Evolutionary conservation across 2,329 filamentous ascomycete species (phyloP), one percentile per base, ranked within the genome.

Genomic region (Calycina marina): DNA sequence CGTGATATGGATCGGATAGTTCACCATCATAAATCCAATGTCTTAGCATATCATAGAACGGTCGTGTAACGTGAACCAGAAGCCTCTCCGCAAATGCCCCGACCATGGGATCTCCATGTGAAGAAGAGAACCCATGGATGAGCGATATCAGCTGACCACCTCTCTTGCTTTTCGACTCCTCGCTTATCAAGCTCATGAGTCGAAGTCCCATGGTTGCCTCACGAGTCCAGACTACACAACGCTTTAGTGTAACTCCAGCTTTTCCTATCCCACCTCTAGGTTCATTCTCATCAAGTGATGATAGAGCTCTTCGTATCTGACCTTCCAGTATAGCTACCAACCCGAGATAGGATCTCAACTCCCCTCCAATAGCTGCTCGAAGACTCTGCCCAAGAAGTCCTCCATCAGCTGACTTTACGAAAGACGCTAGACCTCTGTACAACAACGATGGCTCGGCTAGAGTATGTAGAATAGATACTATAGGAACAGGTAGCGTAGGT

Each of bases 11-110:
- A 55, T 98, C 90, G n/a, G 83, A 85, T 10, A 98, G 67, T 60
- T 98, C 92, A 39, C 90, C 90, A 49, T 98, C 88, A 51, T 98
- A 98, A 31, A 98, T 93, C 90, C 90, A 98, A 47, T 84, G 80
- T 34, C 85, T 75, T 33, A 98, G 64, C 62, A 98, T 94, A 48
- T 92, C 83, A 54, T 98, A 98, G 52, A 98, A 98, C 0, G 92
- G 92, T 11, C 81, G 69, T 2, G 90, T 94, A 33, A 98, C 81
- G 48, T 88, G 82, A 4, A 69, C 68, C 4, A 98, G 67, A 16
- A 98, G 65, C 14, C 88, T 74, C 55, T 96, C 88, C 0, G 90
- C 90, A 59, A 96, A 96, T 0, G 77, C 77, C 40, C 81, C 81
- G 15, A 98, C 90, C 43, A 94, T 86, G 0, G 90, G 90, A 45